Evolutionary conservation across 306 rosid genomes (phyloP), one percentile per base, ranked within the genome.

Genomic region (Parietaria judaica): DNA sequence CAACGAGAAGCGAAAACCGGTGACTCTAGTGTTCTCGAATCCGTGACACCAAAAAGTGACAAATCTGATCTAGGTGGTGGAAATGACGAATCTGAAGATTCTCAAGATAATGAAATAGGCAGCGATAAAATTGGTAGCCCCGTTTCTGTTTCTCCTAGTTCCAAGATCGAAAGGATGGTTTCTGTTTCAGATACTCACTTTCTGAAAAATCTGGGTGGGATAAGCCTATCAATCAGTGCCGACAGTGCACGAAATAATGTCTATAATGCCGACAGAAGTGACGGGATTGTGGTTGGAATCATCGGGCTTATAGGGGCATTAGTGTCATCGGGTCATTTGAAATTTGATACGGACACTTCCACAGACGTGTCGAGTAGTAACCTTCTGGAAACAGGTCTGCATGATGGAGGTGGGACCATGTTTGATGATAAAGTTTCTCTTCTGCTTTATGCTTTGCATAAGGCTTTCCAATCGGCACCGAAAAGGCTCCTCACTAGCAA

Each of bases 241-340:
- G 94, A 92, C 70, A 92, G 79, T 77, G 99, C 96, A 8, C 84
- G 99, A 67, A 92, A 88, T 75, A 92, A 92, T 74, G 94, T 92
- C 76, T 92, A 86, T 76, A 92, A 92, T 78, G 71, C 80, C 45
- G 95, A 92, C 79, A 80, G 79, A 71, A 78, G 86, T 77, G 99
- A 92, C 74, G 96, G 90, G 61, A 80, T 92, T 78, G 90, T 88
- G 77, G 90, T 76, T 64, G 84, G 96, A 70, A 81, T 92, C 77
- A 83, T 92, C 16, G 80, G 85, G 67, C 78, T 92, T 51, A 71
- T 88, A 66, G 99, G 99, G 61, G 94, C 94, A 72, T 70, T 92
- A 70, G 86, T 86, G 60, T 84, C 89, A 72, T 88, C 85, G 61
- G 99, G 96, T 74, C 80, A 88, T 78, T 72, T 92, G 75, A 80